Percentiles rank a stretch among this genome's conserved stretches.
Conservation (phyloP, 352 stramenopile genomes). For the Halophytophthora polymorphica region DNA sequence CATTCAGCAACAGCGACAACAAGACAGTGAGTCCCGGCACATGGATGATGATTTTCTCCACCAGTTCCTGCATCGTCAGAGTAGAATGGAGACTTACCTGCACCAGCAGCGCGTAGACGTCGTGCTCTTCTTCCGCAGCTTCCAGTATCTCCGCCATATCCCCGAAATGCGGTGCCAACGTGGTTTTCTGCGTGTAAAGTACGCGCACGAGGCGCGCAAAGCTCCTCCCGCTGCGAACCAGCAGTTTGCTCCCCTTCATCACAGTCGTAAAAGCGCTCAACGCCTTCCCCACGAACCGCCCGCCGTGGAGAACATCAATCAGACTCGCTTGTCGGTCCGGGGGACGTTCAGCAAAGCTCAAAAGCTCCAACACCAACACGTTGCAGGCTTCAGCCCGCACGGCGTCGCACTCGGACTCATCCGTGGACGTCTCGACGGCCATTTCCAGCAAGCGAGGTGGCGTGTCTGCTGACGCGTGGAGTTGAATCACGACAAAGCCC, state of each 20-base stretch:
- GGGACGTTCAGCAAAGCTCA: constrained; percentile 13
- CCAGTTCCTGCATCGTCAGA: too few species aligned
- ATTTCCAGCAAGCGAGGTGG: constrained; percentile 37
- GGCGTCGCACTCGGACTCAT: constrained; percentile 49
- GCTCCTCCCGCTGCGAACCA: constrained; percentile 16
- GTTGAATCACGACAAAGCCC: constrained; percentile 33
- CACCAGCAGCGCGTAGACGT: constrained; percentile 36
- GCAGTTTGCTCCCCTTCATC: constrained; percentile 32
- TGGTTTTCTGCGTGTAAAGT: constrained; percentile 18
- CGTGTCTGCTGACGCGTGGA: constrained; percentile 4
- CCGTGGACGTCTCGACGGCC: constrained; percentile 41
- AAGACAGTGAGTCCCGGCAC: background rate
- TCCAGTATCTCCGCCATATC: constrained; percentile 26
- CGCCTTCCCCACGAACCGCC: constrained; percentile 14
- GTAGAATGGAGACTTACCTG: constrained; percentile 22
- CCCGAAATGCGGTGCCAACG: constrained; percentile 25
- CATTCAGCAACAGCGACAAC: background rate
- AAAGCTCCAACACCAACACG: constrained; percentile 27
- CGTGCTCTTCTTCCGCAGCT: constrained; percentile 21
- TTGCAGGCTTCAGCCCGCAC: constrained; percentile 45
- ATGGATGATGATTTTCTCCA: background rate
- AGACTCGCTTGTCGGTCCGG: constrained; percentile 17
- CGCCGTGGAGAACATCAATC: constrained; percentile 15
- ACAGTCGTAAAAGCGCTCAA: constrained; percentile 17
- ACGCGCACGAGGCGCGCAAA: constrained; percentile 34